These are phyloP conservation scores for Lanmaoa pseudosensibilis DNA, from an alignment of 768 basidiomycete species.

Conservation along the genomic window DNA sequence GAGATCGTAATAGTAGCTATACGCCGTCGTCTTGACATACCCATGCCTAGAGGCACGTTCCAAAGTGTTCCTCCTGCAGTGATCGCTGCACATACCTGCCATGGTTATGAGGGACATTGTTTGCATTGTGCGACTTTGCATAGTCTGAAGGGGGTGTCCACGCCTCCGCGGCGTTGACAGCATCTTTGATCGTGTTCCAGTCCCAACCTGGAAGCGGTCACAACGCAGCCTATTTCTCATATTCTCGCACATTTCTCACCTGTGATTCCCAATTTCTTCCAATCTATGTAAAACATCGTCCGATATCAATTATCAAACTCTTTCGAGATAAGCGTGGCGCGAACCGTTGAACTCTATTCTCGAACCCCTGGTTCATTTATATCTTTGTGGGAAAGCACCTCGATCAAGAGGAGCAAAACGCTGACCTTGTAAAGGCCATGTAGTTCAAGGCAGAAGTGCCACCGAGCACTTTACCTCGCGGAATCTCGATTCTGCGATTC, in stretches of 20 bases:
- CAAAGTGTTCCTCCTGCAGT: background rate
- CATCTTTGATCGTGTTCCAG: constrained; percentile 13
- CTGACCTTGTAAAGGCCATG: constrained; percentile 14
- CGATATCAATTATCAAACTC: background rate
- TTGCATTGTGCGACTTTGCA: constrained; percentile 14
- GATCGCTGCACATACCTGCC: constrained; percentile 9
- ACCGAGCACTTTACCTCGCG: constrained; percentile 14
- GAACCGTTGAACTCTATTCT: constrained; percentile 17
- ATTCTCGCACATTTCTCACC: constrained; percentile 5
- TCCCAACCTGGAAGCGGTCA: constrained; percentile 12
- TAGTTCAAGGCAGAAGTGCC: constrained; percentile 14
- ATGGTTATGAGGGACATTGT: constrained; percentile 8
- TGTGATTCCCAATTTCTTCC: constrained; percentile 15
- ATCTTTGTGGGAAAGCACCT: background rate
- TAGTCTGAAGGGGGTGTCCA: constrained; percentile 15
- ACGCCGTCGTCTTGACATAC: too few species aligned
- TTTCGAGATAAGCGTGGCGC: background rate
- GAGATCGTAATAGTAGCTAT: too few species aligned
- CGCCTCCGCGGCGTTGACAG: constrained; percentile 12
- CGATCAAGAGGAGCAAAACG: background rate
- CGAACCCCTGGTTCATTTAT: constrained; percentile 7
- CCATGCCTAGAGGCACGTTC: too few species aligned
- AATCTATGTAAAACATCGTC: background rate
- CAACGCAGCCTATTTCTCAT: background rate
- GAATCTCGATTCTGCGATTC: constrained; percentile 8